Base-by-base conservation (phyloP, 805 yeast genomes). In the Tetrapisispora pingtungensis region DNA sequence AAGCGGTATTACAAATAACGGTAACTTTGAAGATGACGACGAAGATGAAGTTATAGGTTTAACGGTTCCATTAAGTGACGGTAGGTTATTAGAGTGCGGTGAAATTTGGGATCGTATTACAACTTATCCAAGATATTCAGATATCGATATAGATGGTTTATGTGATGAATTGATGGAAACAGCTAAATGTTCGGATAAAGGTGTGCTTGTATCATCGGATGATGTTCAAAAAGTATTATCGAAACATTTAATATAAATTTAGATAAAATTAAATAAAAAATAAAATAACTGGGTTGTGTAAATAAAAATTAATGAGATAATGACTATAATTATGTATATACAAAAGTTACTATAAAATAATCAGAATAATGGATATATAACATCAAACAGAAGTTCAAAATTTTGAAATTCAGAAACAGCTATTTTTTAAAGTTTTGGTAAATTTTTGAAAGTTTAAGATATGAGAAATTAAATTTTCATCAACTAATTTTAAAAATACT, bases 31-130 rank as follows among this genome's bases (percentile, higher is more conserved):
- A 24, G 69, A 58, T 33, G 61, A 55, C 17, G 67, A 58, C 37
- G 69, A 58, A 56, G 39, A 40, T 14, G 37, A 56, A 19, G 40
- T 43, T 13, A 63, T 54, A 12, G 60, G 61, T 22, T 69, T 67
- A 30, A 75, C 78, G 26, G 89, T 86, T 3, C 95, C 95, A 6
- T 75, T 82, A 4, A 82, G 77, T 8, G 82, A 79, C 46, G 66
- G 64, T 15, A 70, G 74, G 13, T 60, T 78, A 53, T 66, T 84
- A 65, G 78, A 78, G 57, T 93, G 98, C 64, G 77, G 95, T 1
- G 96, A 88, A 53, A 82, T 90, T 17, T 93, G 98, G 98, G 97
- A 93, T 64, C 75, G 97, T 58, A 83, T 93, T 31, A 84, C 96
- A 1, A 66, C 93, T 17, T 97, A 93, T 70, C 97, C 97, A 30